Conservation (phyloP, 1,139 yeast genomes). For the Yamadazyma oceani region DNA sequence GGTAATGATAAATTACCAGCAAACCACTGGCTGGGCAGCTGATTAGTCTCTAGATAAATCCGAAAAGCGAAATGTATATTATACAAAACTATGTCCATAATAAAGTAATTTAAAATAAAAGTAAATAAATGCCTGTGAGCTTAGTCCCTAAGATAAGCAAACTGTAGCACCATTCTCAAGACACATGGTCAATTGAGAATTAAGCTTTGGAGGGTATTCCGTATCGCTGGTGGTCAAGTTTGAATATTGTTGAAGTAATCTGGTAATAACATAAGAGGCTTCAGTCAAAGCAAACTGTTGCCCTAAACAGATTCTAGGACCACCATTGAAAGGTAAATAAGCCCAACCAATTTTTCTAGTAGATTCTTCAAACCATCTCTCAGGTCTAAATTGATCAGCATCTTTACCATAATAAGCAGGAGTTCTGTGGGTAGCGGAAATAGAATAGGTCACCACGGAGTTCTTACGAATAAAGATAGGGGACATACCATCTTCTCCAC, state of each 20-base stretch:
- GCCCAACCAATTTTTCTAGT: slow-evolving; percentile 38
- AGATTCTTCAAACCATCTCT: slow-evolving; percentile 35
- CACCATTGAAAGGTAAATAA: slow-evolving; percentile 53
- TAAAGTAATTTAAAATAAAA: too few relatives aligned
- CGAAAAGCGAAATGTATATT: too few relatives aligned
- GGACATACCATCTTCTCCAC: slow-evolving; percentile 40
- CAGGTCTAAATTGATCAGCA: slow-evolving; percentile 43
- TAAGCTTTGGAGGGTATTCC: slow-evolving; percentile 28
- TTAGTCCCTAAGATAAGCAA: slow-evolving; percentile 6
- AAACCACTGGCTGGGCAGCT: too few relatives aligned
- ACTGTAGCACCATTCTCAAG: slow-evolving; percentile 26
- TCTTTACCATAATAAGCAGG: slow-evolving; percentile 43
- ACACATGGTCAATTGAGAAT: slow-evolving; percentile 32
- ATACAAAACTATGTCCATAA: too few relatives aligned
- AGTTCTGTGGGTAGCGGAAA: slow-evolving; percentile 44
- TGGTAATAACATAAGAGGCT: slow-evolving; percentile 41
- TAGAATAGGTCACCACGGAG: slow-evolving; percentile 37
- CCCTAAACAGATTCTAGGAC: slow-evolving; percentile 55
- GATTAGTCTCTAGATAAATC: too few relatives aligned
- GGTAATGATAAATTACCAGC: too few relatives aligned
- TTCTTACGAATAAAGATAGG: slow-evolving; percentile 46
- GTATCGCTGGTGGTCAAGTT: slow-evolving; percentile 20
- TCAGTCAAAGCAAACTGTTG: slow-evolving; percentile 58
- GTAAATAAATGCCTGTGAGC: too few relatives aligned
- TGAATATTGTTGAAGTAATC: slow-evolving; percentile 35